phyloP scores from a whole-genome alignment of 1,284 basidiomycete species.

The Apiotrichum mycotoxinovorans region DNA sequence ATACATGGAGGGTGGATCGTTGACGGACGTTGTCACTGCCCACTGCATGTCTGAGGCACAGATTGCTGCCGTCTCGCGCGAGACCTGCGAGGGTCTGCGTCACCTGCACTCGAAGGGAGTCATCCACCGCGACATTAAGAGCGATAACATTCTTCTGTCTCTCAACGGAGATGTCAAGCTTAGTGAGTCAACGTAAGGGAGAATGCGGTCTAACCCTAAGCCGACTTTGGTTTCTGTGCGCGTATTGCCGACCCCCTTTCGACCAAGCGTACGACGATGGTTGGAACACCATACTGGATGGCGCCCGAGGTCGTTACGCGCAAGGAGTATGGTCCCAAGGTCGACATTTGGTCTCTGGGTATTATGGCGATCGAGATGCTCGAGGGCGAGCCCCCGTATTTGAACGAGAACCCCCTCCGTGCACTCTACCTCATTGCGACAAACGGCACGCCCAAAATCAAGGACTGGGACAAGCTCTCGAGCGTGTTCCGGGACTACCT shows the following conservation, averaged over 20 bases:
- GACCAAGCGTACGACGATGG: constrained; percentile 98
- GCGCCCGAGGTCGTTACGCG: constrained; percentile 97
- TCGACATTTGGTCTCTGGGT: constrained; percentile 96
- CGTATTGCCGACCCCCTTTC: constrained; percentile 87
- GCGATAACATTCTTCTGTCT: constrained; percentile 89
- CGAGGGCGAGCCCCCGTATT: constrained; percentile 95
- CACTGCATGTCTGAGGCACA: constrained; percentile 92
- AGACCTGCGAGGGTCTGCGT: constrained; percentile 84
- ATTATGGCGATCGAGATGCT: constrained; percentile 99
- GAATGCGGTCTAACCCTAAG: constrained; percentile 57
- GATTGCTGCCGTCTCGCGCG: constrained; percentile 87
- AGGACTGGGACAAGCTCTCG: constrained; percentile 87
- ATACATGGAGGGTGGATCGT: constrained; percentile 90
- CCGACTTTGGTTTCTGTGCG: constrained; percentile 98
- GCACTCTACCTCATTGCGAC: constrained; percentile 96
- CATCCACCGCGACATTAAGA: constrained; percentile 98
- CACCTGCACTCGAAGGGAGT: constrained; percentile 92
- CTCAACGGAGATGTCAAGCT: constrained; percentile 95
- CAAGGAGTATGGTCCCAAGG: constrained; percentile 98
- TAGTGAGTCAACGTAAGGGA: constrained; percentile 66
- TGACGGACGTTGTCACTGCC: constrained; percentile 95
- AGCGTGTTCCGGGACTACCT: constrained; percentile 88
- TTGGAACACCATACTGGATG: constrained; percentile 99
- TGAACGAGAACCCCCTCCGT: constrained; percentile 94
- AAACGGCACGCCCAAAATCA: constrained; percentile 95